A percentile compares a stretch with the other conserved stretches of the same genome.
phyloP scores from a whole-genome alignment of 345 rosid genomes.

The Clausena lansium region DNA sequence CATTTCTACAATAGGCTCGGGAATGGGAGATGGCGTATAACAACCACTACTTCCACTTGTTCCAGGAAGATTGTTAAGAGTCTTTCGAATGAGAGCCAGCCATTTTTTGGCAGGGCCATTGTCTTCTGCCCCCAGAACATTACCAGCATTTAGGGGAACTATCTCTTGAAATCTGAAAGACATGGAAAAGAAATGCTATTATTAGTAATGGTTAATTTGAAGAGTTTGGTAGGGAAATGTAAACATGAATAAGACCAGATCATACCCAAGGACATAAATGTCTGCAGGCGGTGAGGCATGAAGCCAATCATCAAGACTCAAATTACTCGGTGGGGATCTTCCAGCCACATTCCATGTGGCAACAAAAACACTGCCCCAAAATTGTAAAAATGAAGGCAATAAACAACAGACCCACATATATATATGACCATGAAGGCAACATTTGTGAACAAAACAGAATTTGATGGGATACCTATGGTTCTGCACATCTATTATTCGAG shows the following conservation, averaged over 20 bases:
- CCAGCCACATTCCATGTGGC: conserved; percentile 99
- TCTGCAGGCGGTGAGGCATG: conserved; percentile 97
- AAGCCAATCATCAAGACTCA: conserved; percentile 94
- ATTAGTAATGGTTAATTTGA: conserved; percentile 1
- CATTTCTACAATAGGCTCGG: conserved; percentile 82
- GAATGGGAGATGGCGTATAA: conserved; percentile 89
- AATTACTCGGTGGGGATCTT: conserved; percentile 79
- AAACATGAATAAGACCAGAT: conserved; percentile 16
- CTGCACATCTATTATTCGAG: conserved; percentile 92
- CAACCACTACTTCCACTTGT: conserved; percentile 63
- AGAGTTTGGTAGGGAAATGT: neutral
- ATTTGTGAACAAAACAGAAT: neutral
- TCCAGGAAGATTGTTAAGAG: conserved; percentile 90
- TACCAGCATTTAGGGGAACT: conserved; percentile 97
- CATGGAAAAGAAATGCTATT: neutral
- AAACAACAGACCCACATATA: neutral
- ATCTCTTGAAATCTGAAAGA: conserved; percentile 88
- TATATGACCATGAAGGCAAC: neutral
- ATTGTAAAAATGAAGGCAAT: conserved; percentile 8
- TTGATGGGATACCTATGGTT: conserved; percentile 60
- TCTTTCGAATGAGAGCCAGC: conserved; percentile 74
- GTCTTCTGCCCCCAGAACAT: conserved; percentile 96
- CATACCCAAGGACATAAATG: conserved; percentile 92
- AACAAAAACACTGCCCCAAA: conserved; percentile 72
- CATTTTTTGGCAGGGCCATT: conserved; percentile 98